Percentiles rank a stretch among this genome's conserved stretches.
Evolutionary conservation across 768 basidiomycete genomes (phyloP).

Genomic region (Pluteus cervinus): DNA sequence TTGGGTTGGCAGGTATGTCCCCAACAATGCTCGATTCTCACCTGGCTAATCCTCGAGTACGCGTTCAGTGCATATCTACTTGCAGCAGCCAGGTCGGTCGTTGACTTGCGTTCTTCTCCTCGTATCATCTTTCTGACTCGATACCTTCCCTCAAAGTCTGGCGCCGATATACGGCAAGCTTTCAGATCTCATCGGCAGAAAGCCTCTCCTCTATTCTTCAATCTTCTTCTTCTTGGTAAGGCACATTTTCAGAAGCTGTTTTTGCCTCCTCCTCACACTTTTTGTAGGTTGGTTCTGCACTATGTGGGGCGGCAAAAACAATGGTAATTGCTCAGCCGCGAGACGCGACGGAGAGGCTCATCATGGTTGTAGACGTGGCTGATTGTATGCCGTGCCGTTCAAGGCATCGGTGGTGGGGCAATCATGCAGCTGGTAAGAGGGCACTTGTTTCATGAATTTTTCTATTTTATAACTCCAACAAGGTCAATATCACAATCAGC

Average conservation of each 20-base stretch:
- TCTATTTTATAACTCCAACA: too few species aligned
- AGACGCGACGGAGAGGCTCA: not conserved
- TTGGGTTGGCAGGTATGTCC: slow-evolving; percentile 64
- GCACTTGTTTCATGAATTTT: too few species aligned
- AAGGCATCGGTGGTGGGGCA: slow-evolving; percentile 81
- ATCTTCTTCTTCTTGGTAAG: slow-evolving; percentile 64
- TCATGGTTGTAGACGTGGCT: slow-evolving; percentile 51
- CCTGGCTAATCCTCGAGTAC: slow-evolving; percentile 7
- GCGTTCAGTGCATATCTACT: slow-evolving; percentile 63
- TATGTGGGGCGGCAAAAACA: slow-evolving; percentile 76
- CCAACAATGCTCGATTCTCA: not conserved
- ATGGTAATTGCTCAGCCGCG: slow-evolving; percentile 38
- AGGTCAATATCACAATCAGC: slow-evolving; percentile 69
- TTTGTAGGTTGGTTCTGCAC: slow-evolving; percentile 63
- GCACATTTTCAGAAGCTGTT: not conserved
- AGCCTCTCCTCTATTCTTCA: slow-evolving; percentile 61
- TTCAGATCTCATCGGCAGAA: slow-evolving; percentile 54
- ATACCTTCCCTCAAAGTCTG: slow-evolving; percentile 29
- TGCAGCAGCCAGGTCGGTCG: slow-evolving; percentile 45
- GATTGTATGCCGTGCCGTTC: slow-evolving; percentile 68
- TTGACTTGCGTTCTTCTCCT: not conserved
- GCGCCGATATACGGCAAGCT: slow-evolving; percentile 76
- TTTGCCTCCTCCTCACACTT: slow-evolving; percentile 1
- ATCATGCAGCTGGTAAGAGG: slow-evolving; percentile 65
- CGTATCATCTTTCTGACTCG: slow-evolving; percentile 2